Percentiles rank a stretch among this genome's conserved stretches.
Evolutionary conservation across 352 stramenopile species (phyloP).

Genomic region (Pythium oligandrum): DNA sequence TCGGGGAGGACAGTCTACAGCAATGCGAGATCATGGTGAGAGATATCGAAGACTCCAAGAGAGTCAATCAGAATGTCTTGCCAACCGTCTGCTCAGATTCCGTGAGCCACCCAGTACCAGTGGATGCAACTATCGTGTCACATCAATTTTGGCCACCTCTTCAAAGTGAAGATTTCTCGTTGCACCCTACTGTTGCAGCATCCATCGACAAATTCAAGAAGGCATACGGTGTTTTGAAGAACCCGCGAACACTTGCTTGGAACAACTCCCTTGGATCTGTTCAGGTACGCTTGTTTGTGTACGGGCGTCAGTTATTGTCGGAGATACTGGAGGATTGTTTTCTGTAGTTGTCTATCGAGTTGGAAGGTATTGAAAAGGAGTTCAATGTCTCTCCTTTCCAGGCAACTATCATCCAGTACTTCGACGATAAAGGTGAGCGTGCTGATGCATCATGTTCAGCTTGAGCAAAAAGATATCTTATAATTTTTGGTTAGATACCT

Average conservation of each 20-base stretch:
- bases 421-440: constrained; percentile 85
- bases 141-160: constrained; percentile 98
- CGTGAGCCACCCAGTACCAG: neutral
- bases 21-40: constrained; percentile 98
- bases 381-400: constrained; percentile 92
- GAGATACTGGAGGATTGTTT: no score
- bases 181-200: constrained; percentile 81
- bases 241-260: constrained; percentile 92
- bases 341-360: constrained; percentile 77
- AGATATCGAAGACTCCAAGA: constrained; percentile 96
- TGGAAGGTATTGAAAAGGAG: constrained; percentile 71
- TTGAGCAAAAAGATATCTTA: neutral
- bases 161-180: constrained; percentile 87
- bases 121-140: constrained; percentile 95
- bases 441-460: neutral
- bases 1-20: constrained; percentile 92
- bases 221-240: constrained; percentile 92
- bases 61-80: constrained; percentile 88
- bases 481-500: constrained; percentile 28
- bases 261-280: constrained; percentile 92
- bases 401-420: constrained; percentile 93
- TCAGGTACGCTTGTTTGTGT: constrained; percentile 40
- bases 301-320: no score
- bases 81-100: constrained; percentile 26
- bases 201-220: constrained; percentile 87